These are phyloP conservation scores for Cymbopogon flexuosus DNA, from an alignment of 202 grass and related monocot species.

Conservation along the genomic window DNA sequence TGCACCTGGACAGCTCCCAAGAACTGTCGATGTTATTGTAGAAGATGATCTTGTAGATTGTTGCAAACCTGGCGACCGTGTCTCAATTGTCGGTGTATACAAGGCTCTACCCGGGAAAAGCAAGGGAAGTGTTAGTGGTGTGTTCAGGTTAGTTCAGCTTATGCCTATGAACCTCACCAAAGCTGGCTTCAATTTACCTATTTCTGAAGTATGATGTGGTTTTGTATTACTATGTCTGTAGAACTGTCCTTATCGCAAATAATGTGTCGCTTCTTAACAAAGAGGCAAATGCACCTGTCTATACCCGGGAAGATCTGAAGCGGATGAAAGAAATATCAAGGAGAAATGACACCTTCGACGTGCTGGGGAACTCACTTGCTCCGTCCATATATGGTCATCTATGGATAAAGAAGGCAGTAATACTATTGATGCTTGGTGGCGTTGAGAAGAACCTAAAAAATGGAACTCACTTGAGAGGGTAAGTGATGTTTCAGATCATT, in stretches of 20 bases:
- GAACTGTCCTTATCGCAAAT: slow-evolving; percentile 91
- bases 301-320: slow-evolving; percentile 75
- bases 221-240: slow-evolving; percentile 32
- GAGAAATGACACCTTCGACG: slow-evolving; percentile 76
- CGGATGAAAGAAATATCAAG: slow-evolving; percentile 85
- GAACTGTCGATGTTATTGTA: slow-evolving; percentile 87
- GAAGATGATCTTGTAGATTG: slow-evolving; percentile 98
- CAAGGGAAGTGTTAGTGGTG: slow-evolving; percentile 97
- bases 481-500: slow-evolving; percentile 29
- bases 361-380: slow-evolving; percentile 92
- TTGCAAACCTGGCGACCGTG: slow-evolving; percentile 95
- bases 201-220: slow-evolving; percentile 24
- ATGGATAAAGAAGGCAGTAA: slow-evolving; percentile 95
- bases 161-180: not conserved
- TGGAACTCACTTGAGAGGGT: slow-evolving; percentile 99
- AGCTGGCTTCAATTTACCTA: not conserved
- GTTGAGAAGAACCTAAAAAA: slow-evolving; percentile 96
- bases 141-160: slow-evolving; percentile 66
- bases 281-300: slow-evolving; percentile 91
- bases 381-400: slow-evolving; percentile 89
- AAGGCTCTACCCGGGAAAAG: slow-evolving; percentile 96
- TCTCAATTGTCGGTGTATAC: slow-evolving; percentile 91
- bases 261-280: slow-evolving; percentile 93
- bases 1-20: slow-evolving; percentile 89
- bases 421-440: slow-evolving; percentile 93